Evolutionary conservation across 2,329 filamentous ascomycete species (phyloP).

Genomic region (Phyllosticta citribraziliensis): DNA sequence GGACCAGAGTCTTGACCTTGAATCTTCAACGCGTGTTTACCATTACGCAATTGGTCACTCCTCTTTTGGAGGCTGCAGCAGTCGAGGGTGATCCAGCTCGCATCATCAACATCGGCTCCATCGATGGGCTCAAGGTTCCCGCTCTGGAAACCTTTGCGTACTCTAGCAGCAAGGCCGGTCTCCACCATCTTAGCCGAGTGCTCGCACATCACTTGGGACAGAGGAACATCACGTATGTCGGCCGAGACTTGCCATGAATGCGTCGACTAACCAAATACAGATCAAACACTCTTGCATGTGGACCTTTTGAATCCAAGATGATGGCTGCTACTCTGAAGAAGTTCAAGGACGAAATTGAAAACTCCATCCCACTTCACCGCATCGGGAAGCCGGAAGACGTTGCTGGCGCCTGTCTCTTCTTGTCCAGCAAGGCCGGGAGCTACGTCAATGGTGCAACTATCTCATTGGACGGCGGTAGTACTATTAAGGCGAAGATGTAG

Average conservation of each 20-base stretch:
- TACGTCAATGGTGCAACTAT: constrained; percentile 36
- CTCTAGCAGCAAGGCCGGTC: constrained; percentile 51
- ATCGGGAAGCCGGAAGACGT: constrained; percentile 61
- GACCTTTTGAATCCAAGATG: constrained; percentile 62
- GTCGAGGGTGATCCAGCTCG: constrained; percentile 40
- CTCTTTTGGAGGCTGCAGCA: constrained; percentile 48
- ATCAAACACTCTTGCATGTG: constrained; percentile 61
- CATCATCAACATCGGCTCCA: constrained; percentile 55
- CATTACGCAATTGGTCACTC: constrained; percentile 52
- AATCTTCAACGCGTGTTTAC: constrained; percentile 59
- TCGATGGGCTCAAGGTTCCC: constrained; percentile 54
- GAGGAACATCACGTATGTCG: constrained; percentile 41
- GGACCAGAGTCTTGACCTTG: constrained; percentile 48
- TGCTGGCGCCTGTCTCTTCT: constrained; percentile 60
- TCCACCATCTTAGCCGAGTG: constrained; percentile 55
- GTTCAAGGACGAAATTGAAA: constrained; percentile 45
- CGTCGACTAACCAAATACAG: not conserved
- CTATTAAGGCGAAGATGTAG: constrained; percentile 29
- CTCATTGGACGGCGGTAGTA: constrained; percentile 30
- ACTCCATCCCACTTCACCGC: constrained; percentile 53
- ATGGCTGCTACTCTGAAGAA: constrained; percentile 60
- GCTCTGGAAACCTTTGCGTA: constrained; percentile 51
- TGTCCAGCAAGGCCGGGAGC: constrained; percentile 55
- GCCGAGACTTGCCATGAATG: not conserved
- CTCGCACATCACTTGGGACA: constrained; percentile 53